Base-by-base conservation (phyloP, 2,329 filamentous ascomycete species). In the Verticillium zaregamsianum region DNA sequence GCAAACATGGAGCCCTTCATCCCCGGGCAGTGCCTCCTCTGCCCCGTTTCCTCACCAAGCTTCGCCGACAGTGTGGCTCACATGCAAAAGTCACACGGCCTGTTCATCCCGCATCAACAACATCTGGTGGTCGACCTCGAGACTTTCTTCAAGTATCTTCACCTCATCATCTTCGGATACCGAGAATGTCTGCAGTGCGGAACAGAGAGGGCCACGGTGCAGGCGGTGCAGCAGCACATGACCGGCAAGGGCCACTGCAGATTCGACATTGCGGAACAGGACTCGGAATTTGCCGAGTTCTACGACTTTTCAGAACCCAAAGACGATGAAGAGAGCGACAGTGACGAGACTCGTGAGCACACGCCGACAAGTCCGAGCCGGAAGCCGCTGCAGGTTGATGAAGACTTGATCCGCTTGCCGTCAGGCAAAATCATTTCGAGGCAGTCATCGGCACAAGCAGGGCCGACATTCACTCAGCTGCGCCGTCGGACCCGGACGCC, bases 111-210 rank as follows among this genome's bases (percentile, higher is more conserved):
- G 0, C 68, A 77, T 32, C 68, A 65, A 35, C 63, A 75, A 1
- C 68, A 72, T 9, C 70, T 86, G 0, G 62, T 72, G 1, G 77
- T 82, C 12, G 81, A 85, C 60, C 63, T 79, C 3, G 77, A 79
- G 40, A 78, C 79, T 0, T 68, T 86, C 2, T 70, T 85, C 37
- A 66, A 71, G 49, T 84, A 84, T 59, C 69, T 85, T 0, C 75
- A 80, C 59, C 73, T 82, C 8, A 69, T 85, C 23, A 78, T 85
- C 14, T 78, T 72, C 20, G 75, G 69, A 0, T 83, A 82, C 59
- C 72, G 72, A n/a, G 80, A 84, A 68, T 86, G 83, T 62, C 72
- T 86, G 40, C 76, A 74, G n/a, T 86, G 83, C 64, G 79, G 79
- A 1, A 79, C 73, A 12, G 69, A 76, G 39, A 74, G 79, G 37